Conservation (phyloP, 306 rosid genomes). For the Glycine tomentella region DNA sequence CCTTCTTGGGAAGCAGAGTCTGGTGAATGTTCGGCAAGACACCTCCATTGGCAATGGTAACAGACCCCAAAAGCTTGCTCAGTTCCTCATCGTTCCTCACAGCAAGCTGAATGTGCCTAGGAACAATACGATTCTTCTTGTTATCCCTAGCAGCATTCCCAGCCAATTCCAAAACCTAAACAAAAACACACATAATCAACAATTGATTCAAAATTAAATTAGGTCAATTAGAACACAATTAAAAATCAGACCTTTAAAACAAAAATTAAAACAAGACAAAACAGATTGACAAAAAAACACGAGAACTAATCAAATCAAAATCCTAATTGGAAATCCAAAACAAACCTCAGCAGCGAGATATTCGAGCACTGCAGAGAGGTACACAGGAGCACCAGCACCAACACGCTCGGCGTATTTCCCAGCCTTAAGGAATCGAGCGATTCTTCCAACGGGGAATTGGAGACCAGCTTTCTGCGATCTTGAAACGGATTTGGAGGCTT, state of each 20-base stretch:
- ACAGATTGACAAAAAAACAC: background rate
- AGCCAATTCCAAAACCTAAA: constrained; percentile 81
- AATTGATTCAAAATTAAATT: background rate
- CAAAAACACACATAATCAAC: background rate
- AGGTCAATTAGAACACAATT: background rate
- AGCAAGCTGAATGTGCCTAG: constrained; percentile 86
- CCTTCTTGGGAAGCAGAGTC: constrained; percentile 76
- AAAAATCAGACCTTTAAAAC: background rate
- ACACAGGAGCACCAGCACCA: constrained; percentile 94
- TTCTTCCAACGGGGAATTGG: constrained; percentile 90
- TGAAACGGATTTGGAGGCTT: constrained; percentile 85
- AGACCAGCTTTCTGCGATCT: constrained; percentile 87
- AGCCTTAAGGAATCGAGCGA: constrained; percentile 80
- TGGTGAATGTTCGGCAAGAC: constrained; percentile 78
- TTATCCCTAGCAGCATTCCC: constrained; percentile 93
- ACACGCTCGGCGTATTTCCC: constrained; percentile 95
- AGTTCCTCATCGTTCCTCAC: constrained; percentile 90
- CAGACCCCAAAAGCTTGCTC: constrained; percentile 82
- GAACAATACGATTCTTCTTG: constrained; percentile 89
- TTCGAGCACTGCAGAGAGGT: constrained; percentile 89
- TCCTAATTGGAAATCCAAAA: background rate
- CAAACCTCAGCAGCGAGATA: constrained; percentile 91
- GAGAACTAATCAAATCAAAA: background rate
- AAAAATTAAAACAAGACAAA: background rate
- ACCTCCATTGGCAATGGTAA: constrained; percentile 81